Evolutionary conservation across 2,329 filamentous ascomycete genomes (phyloP).

Genomic region (Xylaria sp.): DNA sequence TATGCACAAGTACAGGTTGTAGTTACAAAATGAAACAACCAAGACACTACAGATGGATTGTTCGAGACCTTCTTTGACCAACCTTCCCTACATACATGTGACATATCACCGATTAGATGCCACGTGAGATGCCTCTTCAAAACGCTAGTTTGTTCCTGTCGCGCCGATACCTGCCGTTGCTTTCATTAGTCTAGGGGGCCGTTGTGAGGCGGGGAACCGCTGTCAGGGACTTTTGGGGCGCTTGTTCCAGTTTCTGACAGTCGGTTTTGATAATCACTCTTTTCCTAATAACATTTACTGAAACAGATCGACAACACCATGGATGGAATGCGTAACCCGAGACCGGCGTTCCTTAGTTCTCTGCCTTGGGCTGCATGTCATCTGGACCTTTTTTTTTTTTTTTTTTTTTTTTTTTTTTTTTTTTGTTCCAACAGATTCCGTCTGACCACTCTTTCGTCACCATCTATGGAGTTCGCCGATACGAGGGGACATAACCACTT

Average conservation of each 20-base stretch:
- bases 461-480: constrained; percentile 26
- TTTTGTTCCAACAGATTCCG: not conserved
- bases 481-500: constrained; percentile 12
- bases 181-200: too few species aligned
- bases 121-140: constrained; percentile 22
- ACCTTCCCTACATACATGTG: constrained; percentile 7
- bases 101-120: constrained; percentile 21
- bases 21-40: not conserved
- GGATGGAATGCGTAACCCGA: constrained; percentile 9
- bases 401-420: too few species aligned
- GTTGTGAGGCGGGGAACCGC: too few species aligned
- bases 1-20: not conserved
- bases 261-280: not conserved
- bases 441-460: constrained; percentile 25
- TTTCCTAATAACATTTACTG: constrained; percentile 16
- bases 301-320: constrained; percentile 31
- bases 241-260: not conserved
- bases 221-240: not conserved
- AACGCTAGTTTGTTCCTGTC: not conserved
- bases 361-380: constrained; percentile 27
- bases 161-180: too few species aligned
- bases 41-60: not conserved
- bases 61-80: constrained; percentile 12
- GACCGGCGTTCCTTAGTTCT: constrained; percentile 18
- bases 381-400: too few species aligned